Conservation (phyloP, 129 eudicot genomes). For the Tagetes erecta region DNA sequence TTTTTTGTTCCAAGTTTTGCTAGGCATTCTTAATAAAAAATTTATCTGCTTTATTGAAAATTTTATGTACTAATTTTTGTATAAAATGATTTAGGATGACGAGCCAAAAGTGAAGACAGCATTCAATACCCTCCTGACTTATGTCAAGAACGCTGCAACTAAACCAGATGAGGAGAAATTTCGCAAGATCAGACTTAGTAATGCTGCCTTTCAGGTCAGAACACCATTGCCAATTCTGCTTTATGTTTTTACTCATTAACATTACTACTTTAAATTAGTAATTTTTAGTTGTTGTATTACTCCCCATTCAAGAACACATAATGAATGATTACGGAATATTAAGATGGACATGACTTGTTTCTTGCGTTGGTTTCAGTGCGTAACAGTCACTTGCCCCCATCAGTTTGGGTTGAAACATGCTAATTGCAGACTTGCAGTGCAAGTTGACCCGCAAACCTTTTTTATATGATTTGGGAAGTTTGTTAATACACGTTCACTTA, state of each 20-base stretch:
- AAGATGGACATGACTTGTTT: background rate
- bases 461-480: background rate
- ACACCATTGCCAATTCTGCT: background rate
- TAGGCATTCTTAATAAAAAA: background rate
- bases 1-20: background rate
- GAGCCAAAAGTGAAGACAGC: slow-evolving; percentile 89
- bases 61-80: background rate
- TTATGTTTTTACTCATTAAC: background rate
- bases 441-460: background rate
- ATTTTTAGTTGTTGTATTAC: background rate
- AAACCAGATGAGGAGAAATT: slow-evolving; percentile 91
- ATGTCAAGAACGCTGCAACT: slow-evolving; percentile 69
- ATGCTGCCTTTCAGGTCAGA: slow-evolving; percentile 88
- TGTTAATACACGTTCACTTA: background rate
- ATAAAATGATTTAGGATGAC: slow-evolving; percentile 53
- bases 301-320: background rate
- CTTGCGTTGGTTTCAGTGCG: too few species aligned
- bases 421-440: too few species aligned
- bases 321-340: background rate
- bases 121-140: slow-evolving; percentile 77
- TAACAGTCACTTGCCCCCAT: too few species aligned
- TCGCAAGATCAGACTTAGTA: slow-evolving; percentile 78
- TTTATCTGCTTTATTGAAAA: background rate
- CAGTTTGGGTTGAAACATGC: background rate
- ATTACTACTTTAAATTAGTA: background rate